These are phyloP conservation scores for Cladophialophora carrionii DNA, from an alignment of 2,329 filamentous ascomycete species.

Conservation along the genomic window DNA sequence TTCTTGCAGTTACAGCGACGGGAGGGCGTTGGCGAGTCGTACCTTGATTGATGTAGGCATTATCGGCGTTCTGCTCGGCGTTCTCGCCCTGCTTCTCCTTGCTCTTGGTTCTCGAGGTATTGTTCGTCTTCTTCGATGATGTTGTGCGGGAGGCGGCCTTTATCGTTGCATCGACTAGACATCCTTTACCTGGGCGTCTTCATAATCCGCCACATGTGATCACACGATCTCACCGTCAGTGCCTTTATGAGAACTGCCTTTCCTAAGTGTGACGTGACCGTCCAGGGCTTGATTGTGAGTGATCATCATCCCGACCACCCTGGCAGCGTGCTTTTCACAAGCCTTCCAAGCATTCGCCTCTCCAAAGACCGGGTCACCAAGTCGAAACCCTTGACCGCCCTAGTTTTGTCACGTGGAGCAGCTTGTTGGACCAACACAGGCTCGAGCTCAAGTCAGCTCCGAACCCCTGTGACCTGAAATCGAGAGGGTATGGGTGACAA, in stretches of 20 bases:
- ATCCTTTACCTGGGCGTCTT: neutral
- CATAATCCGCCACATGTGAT: neutral
- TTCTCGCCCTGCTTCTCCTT: conserved; percentile 9
- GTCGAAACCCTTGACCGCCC: neutral
- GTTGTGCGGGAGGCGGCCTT: conserved; percentile 8
- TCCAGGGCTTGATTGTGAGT: neutral
- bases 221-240: neutral
- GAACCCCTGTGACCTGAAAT: conserved; percentile 3
- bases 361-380: neutral
- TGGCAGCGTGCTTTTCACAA: conserved; percentile 6
- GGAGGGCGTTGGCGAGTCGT: neutral
- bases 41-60: conserved; percentile 20
- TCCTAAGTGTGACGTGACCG: conserved; percentile 12
- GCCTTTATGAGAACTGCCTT: neutral
- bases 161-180: neutral
- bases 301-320: neutral
- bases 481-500: neutral
- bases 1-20: neutral
- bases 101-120: conserved; percentile 9
- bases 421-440: neutral
- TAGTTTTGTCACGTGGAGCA: neutral
- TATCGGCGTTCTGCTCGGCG: conserved; percentile 18
- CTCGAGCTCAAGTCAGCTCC: neutral
- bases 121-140: conserved; percentile 12
- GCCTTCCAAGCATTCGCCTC: conserved; percentile 20